Evolutionary conservation across 306 rosid species (phyloP).

Genomic region (Glycine soja): DNA sequence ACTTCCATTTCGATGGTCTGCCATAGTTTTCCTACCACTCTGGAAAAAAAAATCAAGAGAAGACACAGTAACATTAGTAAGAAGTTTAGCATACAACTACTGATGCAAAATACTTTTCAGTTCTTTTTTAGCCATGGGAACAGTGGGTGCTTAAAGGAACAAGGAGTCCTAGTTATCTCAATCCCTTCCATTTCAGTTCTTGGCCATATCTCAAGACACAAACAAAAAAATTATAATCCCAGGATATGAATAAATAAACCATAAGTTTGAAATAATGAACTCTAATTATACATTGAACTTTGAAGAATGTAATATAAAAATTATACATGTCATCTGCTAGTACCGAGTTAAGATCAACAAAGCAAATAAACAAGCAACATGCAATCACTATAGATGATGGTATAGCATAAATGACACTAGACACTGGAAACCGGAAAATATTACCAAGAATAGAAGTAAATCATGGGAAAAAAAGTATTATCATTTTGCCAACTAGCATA

Average conservation of each 20-base stretch:
- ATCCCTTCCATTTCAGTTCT: neutral
- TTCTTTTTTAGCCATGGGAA: neutral
- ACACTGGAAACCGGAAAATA: neutral
- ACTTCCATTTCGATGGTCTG: constrained; percentile 85
- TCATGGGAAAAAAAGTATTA: neutral
- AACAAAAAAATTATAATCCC: neutral
- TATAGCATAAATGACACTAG: neutral
- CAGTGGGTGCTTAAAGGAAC: neutral
- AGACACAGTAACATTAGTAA: constrained; percentile 22
- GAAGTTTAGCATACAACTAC: neutral
- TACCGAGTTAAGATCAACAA: neutral
- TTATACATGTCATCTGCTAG: neutral
- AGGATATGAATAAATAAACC: neutral
- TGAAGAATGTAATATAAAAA: constrained; percentile 10
- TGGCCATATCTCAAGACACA: neutral
- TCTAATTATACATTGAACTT: neutral
- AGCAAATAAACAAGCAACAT: neutral
- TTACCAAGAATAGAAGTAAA: neutral
- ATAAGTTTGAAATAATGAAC: neutral
- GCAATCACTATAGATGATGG: neutral
- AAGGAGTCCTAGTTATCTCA: neutral
- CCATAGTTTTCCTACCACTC: constrained; percentile 54
- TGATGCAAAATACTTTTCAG: neutral
- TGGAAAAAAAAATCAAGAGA: neutral
- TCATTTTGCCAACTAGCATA: neutral